Evolutionary conservation across 2,329 filamentous ascomycete species (phyloP), one percentile per base, ranked within the genome.

Genomic region (Verticillium tricorpus): DNA sequence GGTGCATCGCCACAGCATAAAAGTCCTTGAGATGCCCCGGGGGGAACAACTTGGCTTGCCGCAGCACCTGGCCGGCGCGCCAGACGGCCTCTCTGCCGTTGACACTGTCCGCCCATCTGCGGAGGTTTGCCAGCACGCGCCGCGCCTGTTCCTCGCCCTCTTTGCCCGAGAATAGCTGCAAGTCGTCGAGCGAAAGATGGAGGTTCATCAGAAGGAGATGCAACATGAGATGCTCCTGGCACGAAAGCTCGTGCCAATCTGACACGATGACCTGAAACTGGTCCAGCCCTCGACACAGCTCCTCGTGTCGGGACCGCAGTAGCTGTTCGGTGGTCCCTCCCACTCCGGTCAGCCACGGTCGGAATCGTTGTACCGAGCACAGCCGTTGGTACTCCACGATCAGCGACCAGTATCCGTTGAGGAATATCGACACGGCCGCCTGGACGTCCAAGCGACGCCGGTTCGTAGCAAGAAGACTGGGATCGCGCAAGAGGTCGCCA

Each of bases 131-230:
- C 64, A 86, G 87, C 15, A 86, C 80, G 7, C 81, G 75, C 4
- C 84, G 80, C 4, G 88, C 87, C 69, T 89, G 85, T 37, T 89
- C 86, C 64, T 87, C 83, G 28, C 86, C 87, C 65, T 88, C 87
- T 54, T 88, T 87, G 5, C 88, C 88, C 0, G 86, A 85, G 65
- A 90, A 89, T 4, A 88, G 79, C 67, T 90, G 87, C 17, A 90
- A 75, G 62, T 90, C 87, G 65, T 88, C 83, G 2, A 89, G 75
- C 0, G 85, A 85, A 54, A 88, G 81, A 69, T 90, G 83, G 5
- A 90, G 76, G 67, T 89, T 84, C 78, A 90, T 83, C 61, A 87
- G 76, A 12, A 89, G 76, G 1, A 89, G 76, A 67, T 83, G 78
- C 9, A 83, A 69, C n/a, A 84, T 69, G 17, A 84, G 68, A 5